Percentiles rank a stretch among this genome's conserved stretches.
phyloP scores from a whole-genome alignment of 2,329 filamentous ascomycete species.

The Colletotrichum godetiae region DNA sequence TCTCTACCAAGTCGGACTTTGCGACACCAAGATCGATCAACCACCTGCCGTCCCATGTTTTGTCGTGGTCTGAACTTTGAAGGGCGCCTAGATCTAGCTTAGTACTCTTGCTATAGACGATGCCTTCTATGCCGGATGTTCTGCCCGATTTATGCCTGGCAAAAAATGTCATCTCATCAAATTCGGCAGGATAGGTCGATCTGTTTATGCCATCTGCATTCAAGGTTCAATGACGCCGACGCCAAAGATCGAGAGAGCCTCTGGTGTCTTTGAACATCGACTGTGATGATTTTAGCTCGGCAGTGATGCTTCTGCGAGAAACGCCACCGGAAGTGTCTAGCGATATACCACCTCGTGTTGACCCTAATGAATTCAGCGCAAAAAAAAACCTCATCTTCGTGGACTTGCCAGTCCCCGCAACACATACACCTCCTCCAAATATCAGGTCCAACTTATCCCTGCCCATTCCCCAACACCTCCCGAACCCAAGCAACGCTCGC shows the following conservation, averaged over 20 bases:
- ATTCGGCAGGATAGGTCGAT: background rate
- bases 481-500: no score
- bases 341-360: background rate
- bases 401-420: background rate
- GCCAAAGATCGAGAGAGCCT: no score
- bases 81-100: background rate
- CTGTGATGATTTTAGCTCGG: no score
- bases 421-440: slow-evolving; percentile 12
- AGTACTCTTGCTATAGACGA: background rate
- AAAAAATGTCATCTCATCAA: slow-evolving; percentile 11
- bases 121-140: background rate
- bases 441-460: background rate
- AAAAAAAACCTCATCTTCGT: background rate
- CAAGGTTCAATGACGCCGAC: background rate
- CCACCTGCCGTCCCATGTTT: background rate
- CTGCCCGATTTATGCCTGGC: background rate
- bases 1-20: background rate
- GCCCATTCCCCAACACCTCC: no score
- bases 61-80: background rate
- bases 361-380: background rate
- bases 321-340: no score
- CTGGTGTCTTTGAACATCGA: background rate
- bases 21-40: background rate
- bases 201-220: background rate
- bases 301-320: no score